Percentiles rank a stretch among this genome's conserved stretches.
Evolutionary conservation across 371 early-diverging fungal genomes (phyloP).

Genomic region (Dinochytrium kinnereticum): DNA sequence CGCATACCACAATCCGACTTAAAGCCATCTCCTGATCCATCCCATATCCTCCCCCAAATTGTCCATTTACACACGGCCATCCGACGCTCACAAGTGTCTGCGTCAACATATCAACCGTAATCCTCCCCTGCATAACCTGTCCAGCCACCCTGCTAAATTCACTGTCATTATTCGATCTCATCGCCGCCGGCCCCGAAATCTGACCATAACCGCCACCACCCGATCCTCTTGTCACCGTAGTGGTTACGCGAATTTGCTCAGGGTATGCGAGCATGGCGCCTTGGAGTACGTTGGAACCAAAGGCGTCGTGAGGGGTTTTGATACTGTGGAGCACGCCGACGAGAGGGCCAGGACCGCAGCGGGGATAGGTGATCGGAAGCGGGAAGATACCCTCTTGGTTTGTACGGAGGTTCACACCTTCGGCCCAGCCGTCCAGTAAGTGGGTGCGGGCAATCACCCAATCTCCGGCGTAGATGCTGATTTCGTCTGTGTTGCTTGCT

Average conservation of each 20-base stretch:
- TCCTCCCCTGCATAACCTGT: not conserved
- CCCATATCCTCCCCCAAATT: not conserved
- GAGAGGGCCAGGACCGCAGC: not conserved
- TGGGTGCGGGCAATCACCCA: slow-evolving; percentile 4
- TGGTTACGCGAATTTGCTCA: not conserved
- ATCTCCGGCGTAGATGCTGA: slow-evolving; percentile 12
- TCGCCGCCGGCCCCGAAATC: too few species aligned
- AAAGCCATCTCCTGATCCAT: slow-evolving; percentile 1
- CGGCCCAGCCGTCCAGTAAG: slow-evolving; percentile 40
- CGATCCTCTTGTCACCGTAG: not conserved
- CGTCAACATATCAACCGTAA: not conserved
- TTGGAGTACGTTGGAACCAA: not conserved
- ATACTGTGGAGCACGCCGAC: not conserved
- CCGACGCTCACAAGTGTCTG: not conserved
- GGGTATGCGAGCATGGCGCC: slow-evolving; percentile 21
- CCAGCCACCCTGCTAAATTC: slow-evolving; percentile 1
- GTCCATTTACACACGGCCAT: not conserved
- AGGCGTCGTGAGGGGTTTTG: slow-evolving; percentile 1
- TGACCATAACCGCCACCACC: not conserved
- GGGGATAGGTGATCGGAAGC: slow-evolving; percentile 9
- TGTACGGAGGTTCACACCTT: slow-evolving; percentile 38
- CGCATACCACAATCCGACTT: slow-evolving; percentile 7
- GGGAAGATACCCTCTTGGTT: slow-evolving; percentile 42
- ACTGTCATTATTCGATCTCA: too few species aligned
- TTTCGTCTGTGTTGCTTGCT: slow-evolving; percentile 15